phyloP scores from a whole-genome alignment of 164 flowering plant genomes.

The Umbellularia californica region DNA sequence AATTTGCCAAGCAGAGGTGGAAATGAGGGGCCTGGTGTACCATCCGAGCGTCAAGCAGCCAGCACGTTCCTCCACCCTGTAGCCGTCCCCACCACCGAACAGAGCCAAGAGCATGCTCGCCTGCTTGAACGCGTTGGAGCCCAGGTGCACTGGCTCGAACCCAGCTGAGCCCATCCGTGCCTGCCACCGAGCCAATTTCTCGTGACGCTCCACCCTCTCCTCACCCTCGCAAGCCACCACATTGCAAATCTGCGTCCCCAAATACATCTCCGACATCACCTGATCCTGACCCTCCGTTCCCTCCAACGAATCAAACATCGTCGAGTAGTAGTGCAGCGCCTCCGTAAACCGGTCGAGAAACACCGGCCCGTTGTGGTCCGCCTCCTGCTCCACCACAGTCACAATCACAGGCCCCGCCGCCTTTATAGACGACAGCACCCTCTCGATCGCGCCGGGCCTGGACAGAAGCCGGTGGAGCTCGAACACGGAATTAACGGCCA shows the following conservation, averaged over 20 bases:
- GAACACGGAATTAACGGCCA: conserved; percentile 72
- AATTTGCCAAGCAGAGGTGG: conserved; percentile 67
- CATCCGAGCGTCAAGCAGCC: conserved; percentile 77
- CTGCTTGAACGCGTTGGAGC: conserved; percentile 78
- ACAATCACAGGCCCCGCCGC: conserved; percentile 55
- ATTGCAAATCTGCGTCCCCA: conserved; percentile 74
- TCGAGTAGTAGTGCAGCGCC: conserved; percentile 63
- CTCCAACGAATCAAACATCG: conserved; percentile 73
- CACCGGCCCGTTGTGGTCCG: conserved; percentile 64
- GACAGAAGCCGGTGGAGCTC: conserved; percentile 61
- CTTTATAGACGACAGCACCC: conserved; percentile 41
- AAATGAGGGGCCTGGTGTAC: conserved; percentile 76
- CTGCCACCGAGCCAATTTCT: conserved; percentile 59
- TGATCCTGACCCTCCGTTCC: conserved; percentile 39
- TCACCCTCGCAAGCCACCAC: conserved; percentile 77
- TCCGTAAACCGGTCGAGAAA: conserved; percentile 73
- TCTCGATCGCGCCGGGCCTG: conserved; percentile 53
- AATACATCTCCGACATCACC: conserved; percentile 62
- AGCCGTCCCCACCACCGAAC: conserved; percentile 69
- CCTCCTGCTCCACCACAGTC: conserved; percentile 77
- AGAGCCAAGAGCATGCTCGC: conserved; percentile 71
- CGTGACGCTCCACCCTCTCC: conserved; percentile 75
- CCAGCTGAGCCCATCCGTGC: conserved; percentile 49
- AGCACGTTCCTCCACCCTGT: conserved; percentile 64
- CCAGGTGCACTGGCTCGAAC: conserved; percentile 62